Evolutionary conservation across 352 stramenopile genomes (phyloP).

Genomic region (Phytopythium helicoides): DNA sequence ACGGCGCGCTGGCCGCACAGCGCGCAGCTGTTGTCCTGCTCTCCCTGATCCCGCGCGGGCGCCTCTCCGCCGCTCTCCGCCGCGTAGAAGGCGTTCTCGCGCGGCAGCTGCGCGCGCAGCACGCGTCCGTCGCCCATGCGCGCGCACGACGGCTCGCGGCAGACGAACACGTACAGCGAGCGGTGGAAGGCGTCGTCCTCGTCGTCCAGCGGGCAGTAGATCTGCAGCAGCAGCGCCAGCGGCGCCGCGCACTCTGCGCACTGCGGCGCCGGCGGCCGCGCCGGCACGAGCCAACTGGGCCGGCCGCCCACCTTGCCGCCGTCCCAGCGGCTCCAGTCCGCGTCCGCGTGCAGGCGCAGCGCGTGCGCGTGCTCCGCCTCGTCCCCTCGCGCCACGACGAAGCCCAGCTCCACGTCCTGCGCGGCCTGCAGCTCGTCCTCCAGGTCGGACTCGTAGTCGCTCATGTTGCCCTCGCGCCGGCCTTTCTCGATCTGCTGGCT

Average conservation of each 20-base stretch:
- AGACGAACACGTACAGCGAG: constrained; percentile 92
- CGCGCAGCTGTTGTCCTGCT: constrained; percentile 34
- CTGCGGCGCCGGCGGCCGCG: constrained; percentile 39
- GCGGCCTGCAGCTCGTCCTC: constrained; percentile 28
- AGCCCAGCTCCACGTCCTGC: constrained; percentile 74
- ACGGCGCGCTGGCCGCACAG: constrained; percentile 62
- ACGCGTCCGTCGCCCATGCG: constrained; percentile 61
- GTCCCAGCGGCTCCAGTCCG: constrained; percentile 90
- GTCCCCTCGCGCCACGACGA: constrained; percentile 41
- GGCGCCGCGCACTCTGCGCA: constrained; percentile 46
- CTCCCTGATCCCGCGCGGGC: constrained; percentile 18
- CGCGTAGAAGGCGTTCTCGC: constrained; percentile 91
- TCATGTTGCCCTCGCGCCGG: constrained; percentile 14
- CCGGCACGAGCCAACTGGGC: constrained; percentile 86
- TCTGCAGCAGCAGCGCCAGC: constrained; percentile 86
- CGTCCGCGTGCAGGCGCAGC: constrained; percentile 37
- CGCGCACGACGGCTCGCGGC: constrained; percentile 60
- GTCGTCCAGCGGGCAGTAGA: constrained; percentile 93
- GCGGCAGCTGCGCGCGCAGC: constrained; percentile 86
- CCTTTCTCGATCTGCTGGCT: not conserved
- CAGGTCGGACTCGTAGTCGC: constrained; percentile 48
- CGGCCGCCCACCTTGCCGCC: constrained; percentile 89
- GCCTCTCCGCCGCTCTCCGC: constrained; percentile 28
- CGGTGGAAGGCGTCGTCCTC: constrained; percentile 90
- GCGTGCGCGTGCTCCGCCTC: constrained; percentile 13